Base-by-base conservation (phyloP, 305 asterid species). In the Solanum hybrid region DNA sequence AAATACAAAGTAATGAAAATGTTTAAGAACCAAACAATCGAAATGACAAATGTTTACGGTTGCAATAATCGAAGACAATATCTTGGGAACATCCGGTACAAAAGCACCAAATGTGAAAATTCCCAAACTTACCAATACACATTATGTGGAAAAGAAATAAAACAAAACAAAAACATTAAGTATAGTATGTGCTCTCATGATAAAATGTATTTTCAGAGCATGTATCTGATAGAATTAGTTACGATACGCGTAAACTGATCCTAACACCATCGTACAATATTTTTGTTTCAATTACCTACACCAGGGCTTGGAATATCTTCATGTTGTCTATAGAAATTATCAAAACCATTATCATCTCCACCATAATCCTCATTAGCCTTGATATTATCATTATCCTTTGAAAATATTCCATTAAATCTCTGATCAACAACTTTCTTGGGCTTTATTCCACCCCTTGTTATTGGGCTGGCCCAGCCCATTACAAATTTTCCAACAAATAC, bases 261-360 rank as follows among this genome's bases (percentile, higher is more conserved):
- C 14, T n/a, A 26, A n/a, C 6, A 66, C 16, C 7, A 66, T 5
- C 13, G 3, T n/a, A 34, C 6, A 11, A 5, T 80, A 6, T 80
- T 26, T 7, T 80, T 14, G 9, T 46, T 26, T 80, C 36, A 80
- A 16, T 40, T 26, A 32, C 86, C 86, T 40, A 80, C 36, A 40
- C 86, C 86, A 38, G 69, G 86, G 6, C 86, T 80, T 40, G 86
- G 69, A 40, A 80, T 80, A 80, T 80, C 86, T 80, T 80, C 86
- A 80, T 80, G 86, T 80, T 40, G 86, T 80, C 86, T 80, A 26
- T 40, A 80, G 14, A 40, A 80, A 80, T 80, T 40, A 80, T 40
- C 86, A 26, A 7, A 40, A 40, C 46, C 46, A 38, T 38, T 38
- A 38, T 38, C 46, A 38, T 40, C 51, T 4, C 7, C 66, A 24